Base-by-base conservation (phyloP, 139 green algal genomes). In the Marvania coccoides region DNA sequence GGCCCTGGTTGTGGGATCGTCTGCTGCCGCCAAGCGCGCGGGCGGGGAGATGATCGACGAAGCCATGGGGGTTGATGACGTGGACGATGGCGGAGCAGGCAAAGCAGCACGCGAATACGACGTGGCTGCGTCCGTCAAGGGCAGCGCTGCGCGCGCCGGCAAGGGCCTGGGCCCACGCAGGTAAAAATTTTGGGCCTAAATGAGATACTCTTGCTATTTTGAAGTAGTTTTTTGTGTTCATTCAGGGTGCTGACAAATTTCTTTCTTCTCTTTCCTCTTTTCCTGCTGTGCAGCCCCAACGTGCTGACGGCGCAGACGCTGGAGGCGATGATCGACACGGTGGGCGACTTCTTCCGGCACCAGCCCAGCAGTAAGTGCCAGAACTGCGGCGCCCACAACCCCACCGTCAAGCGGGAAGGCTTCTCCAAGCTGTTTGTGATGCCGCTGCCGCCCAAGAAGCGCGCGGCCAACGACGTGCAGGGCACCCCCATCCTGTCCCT, bases 361-460 rank as follows among this genome's bases (percentile, higher is more conserved):
- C 61, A 77, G 34, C 82, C 90, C 60, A 77, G 77, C 14, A 63
- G 58, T 6, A 82, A 79, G 36, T 98, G 93, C 76, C 70, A 70
- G 29, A 96, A 96, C 83, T 98, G 93, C 74, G 55, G 60, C 4
- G 81, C 77, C 2, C 40, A 74, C 65, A 84, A 73, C 60, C 82
- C 85, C 19, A 65, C 23, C 31, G 66, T 93, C 40, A 76, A 58
- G 40, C 53, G 69, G 3, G 82, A 90, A 56, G 86, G 83, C 23
- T 47, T 65, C 60, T 59, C 26, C 60, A 90, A 89, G 67, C 65
- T 93, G 31, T 92, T 91, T 65, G 47, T 79, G 45, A 62, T 67
- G 47, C 75, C 80, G 31, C 58, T 92, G 9, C 15, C 65, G 5
- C 28, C 69, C 26, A 88, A 90, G 60, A 58, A 76, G 39, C 19